Percentiles rank a stretch among this genome's conserved stretches.
These are phyloP conservation scores for Chytriomyces confervae DNA, from an alignment of 192 early-diverging fungal species.

Conservation along the genomic window DNA sequence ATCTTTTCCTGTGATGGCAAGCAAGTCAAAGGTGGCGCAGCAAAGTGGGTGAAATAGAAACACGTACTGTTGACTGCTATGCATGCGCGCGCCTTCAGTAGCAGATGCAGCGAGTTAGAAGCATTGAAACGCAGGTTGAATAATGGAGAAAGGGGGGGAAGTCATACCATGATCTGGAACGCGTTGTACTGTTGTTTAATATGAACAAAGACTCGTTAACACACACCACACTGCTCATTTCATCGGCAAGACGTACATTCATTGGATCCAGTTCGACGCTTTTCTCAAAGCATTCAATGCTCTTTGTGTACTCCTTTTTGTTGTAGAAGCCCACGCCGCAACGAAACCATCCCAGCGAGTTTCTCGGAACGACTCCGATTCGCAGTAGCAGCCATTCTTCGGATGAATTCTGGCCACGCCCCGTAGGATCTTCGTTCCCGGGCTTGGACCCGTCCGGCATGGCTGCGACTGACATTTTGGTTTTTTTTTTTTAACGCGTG, in stretches of 20 bases:
- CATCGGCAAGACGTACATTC: conserved; percentile 48
- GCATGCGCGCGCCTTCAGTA: conserved; percentile 55
- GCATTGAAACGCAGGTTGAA: not conserved
- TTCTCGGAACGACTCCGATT: conserved; percentile 58
- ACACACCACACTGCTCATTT: not conserved
- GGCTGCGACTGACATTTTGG: conserved; percentile 20
- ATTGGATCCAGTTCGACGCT: conserved; percentile 60
- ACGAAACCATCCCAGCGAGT: conserved; percentile 67
- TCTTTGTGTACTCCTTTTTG: conserved; percentile 65
- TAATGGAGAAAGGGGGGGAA: not conserved
- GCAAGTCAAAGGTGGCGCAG: not conserved
- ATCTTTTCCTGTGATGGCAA: conserved; percentile 55
- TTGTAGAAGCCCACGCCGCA: conserved; percentile 70
- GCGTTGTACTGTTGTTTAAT: conserved; percentile 58
- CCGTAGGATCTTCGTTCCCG: not conserved
- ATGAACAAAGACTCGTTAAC: not conserved
- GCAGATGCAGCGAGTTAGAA: not conserved
- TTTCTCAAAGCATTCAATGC: conserved; percentile 68
- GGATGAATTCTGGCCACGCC: conserved; percentile 35
- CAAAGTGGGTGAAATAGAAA: not conserved
- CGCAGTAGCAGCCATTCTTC: conserved; percentile 62
- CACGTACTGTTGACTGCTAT: conserved; percentile 63
- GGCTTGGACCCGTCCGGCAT: conserved; percentile 5
- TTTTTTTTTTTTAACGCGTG: no score
- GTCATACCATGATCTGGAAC: conserved; percentile 58